phyloP scores from a whole-genome alignment of 2,329 filamentous ascomycete species.

The Acrodontium crateriforme region DNA sequence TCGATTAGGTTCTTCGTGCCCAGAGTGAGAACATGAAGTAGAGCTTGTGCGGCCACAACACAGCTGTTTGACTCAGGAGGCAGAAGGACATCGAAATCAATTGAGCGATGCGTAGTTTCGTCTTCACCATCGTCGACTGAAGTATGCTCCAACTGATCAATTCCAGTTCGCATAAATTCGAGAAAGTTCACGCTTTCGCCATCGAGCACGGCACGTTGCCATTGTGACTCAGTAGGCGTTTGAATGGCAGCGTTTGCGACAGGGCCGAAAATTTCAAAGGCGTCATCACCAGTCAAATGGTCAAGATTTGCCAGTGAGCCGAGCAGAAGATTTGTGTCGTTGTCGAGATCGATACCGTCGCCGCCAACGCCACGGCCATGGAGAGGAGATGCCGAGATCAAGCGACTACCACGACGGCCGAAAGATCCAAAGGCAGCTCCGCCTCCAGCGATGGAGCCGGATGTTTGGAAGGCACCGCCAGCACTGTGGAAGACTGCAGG shows the following conservation, averaged over 20 bases:
- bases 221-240: slow-evolving; percentile 32
- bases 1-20: slow-evolving; percentile 34
- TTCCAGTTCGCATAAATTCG: slow-evolving; percentile 39
- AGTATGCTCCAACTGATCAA: no score
- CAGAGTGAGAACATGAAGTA: slow-evolving; percentile 59
- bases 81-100: slow-evolving; percentile 59
- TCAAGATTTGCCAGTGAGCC: slow-evolving; percentile 6
- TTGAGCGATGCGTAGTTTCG: slow-evolving; percentile 18
- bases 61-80: slow-evolving; percentile 40
- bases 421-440: slow-evolving; percentile 8
- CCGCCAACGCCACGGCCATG: slow-evolving; percentile 30
- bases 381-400: slow-evolving; percentile 48
- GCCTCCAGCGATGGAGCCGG: slow-evolving; percentile 18
- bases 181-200: slow-evolving; percentile 50
- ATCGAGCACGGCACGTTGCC: slow-evolving; percentile 40
- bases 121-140: slow-evolving; percentile 22
- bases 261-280: slow-evolving; percentile 34
- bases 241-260: slow-evolving; percentile 36
- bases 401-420: slow-evolving; percentile 36
- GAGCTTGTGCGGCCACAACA: slow-evolving; percentile 58
- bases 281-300: slow-evolving; percentile 15
- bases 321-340: no score
- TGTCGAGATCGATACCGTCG: slow-evolving; percentile 5
- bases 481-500: slow-evolving; percentile 27
- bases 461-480: slow-evolving; percentile 14